Evolutionary conservation across 768 basidiomycete genomes (phyloP), one percentile per base, ranked within the genome.

Genomic region (Grammothele lineata): DNA sequence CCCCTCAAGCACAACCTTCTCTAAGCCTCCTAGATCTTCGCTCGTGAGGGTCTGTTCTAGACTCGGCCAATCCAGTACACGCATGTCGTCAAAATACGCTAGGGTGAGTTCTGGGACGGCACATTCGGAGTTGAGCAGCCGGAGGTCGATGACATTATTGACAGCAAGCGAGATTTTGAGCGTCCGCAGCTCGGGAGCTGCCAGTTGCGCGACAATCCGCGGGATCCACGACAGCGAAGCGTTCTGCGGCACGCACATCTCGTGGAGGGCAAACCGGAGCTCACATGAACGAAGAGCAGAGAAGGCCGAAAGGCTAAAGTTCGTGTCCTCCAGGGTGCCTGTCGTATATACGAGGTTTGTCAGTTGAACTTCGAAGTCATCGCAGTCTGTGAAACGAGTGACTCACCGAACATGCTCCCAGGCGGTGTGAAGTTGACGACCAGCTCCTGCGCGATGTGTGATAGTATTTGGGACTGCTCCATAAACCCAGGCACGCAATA

Each of bases 161-260:
- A 56, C 56, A 10, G 41, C 39, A 17, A 64, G 47, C 1, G 43
- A 37, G 21, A 64, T 37, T 9, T 42, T 50, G 27, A 62, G 30
- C 10, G 42, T 39, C 37, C 54, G 51, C 9, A 64, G 48, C 15
- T 21, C 32, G 2, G 44, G 24, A 9, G 60, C 54, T 3, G 46
- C 26, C 7, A 59, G 47, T 33, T 59, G 58, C 12, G 43, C 37
- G 36, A 62, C 26, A 15, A 62, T 39, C 0, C 24, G 22, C 18
- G 50, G 36, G 26, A 62, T 56, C 56, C 54, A 58, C 2, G 51
- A 32, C 14, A 64, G 49, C 14, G 56, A 56, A 11, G 34, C 30
- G 48, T 59, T 60, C 21, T 46, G 48, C 4, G 53, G 43, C 27
- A 60, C 59, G 45, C 54, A 59, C 62, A 63, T 60, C 48, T 59